phyloP scores from a whole-genome alignment of 2,329 filamentous ascomycete genomes.

The Colletotrichum sp. region DNA sequence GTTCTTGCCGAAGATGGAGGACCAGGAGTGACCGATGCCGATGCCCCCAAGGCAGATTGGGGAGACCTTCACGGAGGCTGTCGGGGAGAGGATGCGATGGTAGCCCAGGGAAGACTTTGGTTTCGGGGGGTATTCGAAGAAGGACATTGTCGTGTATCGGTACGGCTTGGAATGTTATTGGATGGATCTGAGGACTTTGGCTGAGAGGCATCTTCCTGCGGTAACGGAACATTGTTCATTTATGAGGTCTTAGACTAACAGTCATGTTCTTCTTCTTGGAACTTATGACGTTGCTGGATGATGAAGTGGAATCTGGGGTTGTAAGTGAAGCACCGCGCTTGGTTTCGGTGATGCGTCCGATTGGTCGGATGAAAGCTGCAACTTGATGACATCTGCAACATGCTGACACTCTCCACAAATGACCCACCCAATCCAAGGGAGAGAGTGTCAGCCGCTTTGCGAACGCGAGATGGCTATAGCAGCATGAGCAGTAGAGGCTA shows the following conservation, averaged over 20 bases:
- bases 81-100: slow-evolving; percentile 26
- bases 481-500: rapidly evolving
- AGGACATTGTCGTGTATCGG: neutral
- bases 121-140: slow-evolving; percentile 3
- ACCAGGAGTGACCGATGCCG: slow-evolving; percentile 27
- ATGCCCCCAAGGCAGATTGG: slow-evolving; percentile 29
- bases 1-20: slow-evolving; percentile 15
- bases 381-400: neutral
- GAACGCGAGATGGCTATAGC: rapidly evolving
- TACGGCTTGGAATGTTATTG: neutral
- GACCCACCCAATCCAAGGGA: neutral
- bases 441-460: neutral
- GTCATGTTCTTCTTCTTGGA: neutral
- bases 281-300: neutral
- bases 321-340: neutral
- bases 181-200: neutral
- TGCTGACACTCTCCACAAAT: neutral
- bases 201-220: neutral
- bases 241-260: neutral
- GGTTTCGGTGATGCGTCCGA: neutral
- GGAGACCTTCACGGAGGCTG: slow-evolving; percentile 24
- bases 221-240: rapidly evolving
- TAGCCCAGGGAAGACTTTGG: slow-evolving; percentile 23
- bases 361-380: neutral
- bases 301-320: neutral